A percentile compares a stretch with the other conserved stretches of the same genome.
Evolutionary conservation across 2,329 filamentous ascomycete species (phyloP).

Genomic region (Rhexocercosporidium sp.): DNA sequence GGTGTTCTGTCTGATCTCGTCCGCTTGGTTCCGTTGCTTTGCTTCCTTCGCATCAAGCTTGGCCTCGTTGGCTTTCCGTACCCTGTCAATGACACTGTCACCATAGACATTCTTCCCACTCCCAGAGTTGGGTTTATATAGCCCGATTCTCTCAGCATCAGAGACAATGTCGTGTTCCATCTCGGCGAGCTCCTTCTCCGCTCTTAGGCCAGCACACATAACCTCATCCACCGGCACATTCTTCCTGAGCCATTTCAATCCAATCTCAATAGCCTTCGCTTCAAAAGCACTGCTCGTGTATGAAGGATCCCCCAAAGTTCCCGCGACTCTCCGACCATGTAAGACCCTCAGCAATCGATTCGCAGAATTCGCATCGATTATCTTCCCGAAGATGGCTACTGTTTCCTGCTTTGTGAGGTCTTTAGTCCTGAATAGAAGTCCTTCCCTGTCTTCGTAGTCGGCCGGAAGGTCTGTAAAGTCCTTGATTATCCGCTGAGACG

Average conservation of each 20-base stretch:
- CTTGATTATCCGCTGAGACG: conserved; percentile 46
- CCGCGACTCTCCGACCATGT: conserved; percentile 67
- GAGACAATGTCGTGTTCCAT: conserved; percentile 50
- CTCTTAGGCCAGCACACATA: conserved; percentile 63
- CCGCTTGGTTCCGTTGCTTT: conserved; percentile 47
- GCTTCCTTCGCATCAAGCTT: conserved; percentile 52
- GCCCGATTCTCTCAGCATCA: conserved; percentile 38
- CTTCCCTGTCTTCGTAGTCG: conserved; percentile 59
- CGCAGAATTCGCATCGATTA: conserved; percentile 50
- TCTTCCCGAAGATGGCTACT: conserved; percentile 55
- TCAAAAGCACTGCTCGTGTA: conserved; percentile 41
- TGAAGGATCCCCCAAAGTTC: conserved; percentile 64
- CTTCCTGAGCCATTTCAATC: conserved; percentile 60
- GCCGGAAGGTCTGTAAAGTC: conserved; percentile 63
- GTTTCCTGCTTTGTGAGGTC: conserved; percentile 57
- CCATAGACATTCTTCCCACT: conserved; percentile 58
- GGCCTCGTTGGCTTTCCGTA: conserved; percentile 58
- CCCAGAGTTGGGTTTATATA: conserved; percentile 39
- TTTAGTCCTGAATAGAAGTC: conserved; percentile 57
- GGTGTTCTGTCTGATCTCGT: conserved; percentile 41
- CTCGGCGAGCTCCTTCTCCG: conserved; percentile 64
- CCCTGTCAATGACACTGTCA: conserved; percentile 59
- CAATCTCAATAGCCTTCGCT: conserved; percentile 48
- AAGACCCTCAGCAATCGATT: conserved; percentile 62
- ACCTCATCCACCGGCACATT: conserved; percentile 63